Evolutionary conservation across 1,284 basidiomycete species (phyloP), one percentile per base, ranked within the genome.

Genomic region (Lentinus polychrous): DNA sequence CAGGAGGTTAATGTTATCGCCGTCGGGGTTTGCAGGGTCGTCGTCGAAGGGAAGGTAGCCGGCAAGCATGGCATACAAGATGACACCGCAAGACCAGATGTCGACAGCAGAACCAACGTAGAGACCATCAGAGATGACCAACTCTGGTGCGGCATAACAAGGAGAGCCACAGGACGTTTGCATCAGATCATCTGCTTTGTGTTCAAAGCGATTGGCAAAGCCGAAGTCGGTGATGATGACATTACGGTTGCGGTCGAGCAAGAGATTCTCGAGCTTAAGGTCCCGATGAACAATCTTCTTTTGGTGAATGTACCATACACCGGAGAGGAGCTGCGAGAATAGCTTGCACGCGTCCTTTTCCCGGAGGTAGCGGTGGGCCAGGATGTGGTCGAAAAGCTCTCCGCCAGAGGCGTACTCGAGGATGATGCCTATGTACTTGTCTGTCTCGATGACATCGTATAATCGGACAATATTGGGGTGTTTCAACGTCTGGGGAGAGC

Each of bases 221-320:
- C 96, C 95, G 66, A 99, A 99, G 66, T 99, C 96, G 56, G 95
- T 98, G 74, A 99, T 98, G 73, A 99, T 96, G 54, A 99, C 93
- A 66, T 99, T 99, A 51, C 96, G 84, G 65, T 98, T 85, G 55
- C 94, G 87, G 74, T 99, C 96, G 49, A 99, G 84, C 41, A 99
- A 81, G 14, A 99, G 74, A 64, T 99, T 99, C 71, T 99, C 96
- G 55, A 99, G 85, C 71, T 99, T 99, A 65, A 99, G 84, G 70
- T 99, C 96, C 51, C 95, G 93, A 66, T 99, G 95, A 44, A 99
- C 94, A 56, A 99, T 97, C 72, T 97, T 94, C 76, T 98, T 98
- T 68, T 92, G 85, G 71, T 99, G 96, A 46, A 99, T 91, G 70
- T 99, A 99, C 80, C 91, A 93, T 36, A 99, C 96, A 54, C 95